Conservation (phyloP, 75 land plant species). For the Pinus albicaulis region DNA sequence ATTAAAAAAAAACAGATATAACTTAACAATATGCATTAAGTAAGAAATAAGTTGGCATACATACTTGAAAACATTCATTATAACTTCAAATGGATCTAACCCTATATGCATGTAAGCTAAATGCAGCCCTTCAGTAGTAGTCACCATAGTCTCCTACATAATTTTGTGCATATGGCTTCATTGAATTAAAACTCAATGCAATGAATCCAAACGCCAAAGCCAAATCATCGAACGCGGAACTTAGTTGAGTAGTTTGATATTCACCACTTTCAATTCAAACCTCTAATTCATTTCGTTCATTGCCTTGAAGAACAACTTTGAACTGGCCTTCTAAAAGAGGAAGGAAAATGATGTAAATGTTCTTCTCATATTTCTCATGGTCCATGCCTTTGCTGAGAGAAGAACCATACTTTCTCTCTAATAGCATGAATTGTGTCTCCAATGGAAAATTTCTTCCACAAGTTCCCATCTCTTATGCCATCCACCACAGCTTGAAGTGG, state of each 20-base stretch:
- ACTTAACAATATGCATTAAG: no score
- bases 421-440: conserved; percentile 69
- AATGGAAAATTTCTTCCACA: no score
- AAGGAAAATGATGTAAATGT: conserved; percentile 66
- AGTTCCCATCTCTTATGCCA: conserved; percentile 91
- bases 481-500: conserved; percentile 93
- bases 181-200: neutral
- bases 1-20: no score
- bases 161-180: no score
- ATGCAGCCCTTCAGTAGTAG: no score
- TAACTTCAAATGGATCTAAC: no score
- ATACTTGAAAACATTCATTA: no score
- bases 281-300: no score
- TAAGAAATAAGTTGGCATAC: no score
- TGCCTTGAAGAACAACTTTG: conserved; percentile 64
- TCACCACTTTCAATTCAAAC: conserved; percentile 86
- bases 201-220: no score
- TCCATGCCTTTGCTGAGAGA: conserved; percentile 1
- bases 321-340: conserved; percentile 79
- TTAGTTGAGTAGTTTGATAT: conserved; percentile 6
- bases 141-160: no score
- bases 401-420: conserved; percentile 32
- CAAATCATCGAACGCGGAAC: neutral
- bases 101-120: no score
- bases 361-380: conserved; percentile 22